Conservation (phyloP, 441 rosid genomes). For the Macaranga tanarius region DNA sequence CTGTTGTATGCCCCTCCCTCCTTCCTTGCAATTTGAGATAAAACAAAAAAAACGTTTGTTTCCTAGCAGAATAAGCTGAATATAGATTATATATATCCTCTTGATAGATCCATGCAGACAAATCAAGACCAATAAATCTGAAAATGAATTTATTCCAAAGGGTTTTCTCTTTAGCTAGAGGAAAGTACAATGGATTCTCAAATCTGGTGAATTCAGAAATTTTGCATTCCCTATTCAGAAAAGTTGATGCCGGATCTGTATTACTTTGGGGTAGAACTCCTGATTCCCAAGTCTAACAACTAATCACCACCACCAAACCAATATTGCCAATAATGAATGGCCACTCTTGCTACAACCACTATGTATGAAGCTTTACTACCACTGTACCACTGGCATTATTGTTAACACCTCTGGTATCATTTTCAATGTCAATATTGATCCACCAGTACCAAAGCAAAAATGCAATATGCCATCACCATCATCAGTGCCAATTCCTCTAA, state of each 20-base stretch:
- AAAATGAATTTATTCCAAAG: not conserved
- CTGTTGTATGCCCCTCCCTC: not conserved
- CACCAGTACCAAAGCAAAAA: not conserved
- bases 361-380: not conserved
- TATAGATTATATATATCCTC: not conserved
- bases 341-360: not conserved
- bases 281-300: not conserved
- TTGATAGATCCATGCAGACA: not conserved
- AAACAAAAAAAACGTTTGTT: too few relatives aligned
- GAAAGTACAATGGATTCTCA: not conserved
- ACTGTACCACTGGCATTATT: not conserved
- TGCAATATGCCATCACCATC: not conserved
- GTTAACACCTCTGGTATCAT: not conserved
- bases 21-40: not conserved
- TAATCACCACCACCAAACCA: not conserved
- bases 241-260: not conserved
- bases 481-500: not conserved
- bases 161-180: not conserved
- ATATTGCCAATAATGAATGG: not conserved
- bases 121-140: not conserved
- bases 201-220: not conserved
- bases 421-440: not conserved
- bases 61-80: not conserved
- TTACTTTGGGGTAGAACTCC: not conserved
- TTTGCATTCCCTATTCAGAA: not conserved